These are phyloP conservation scores for Neostapfia colusana DNA, from an alignment of 176 grass and related monocot species.

Conservation along the genomic window DNA sequence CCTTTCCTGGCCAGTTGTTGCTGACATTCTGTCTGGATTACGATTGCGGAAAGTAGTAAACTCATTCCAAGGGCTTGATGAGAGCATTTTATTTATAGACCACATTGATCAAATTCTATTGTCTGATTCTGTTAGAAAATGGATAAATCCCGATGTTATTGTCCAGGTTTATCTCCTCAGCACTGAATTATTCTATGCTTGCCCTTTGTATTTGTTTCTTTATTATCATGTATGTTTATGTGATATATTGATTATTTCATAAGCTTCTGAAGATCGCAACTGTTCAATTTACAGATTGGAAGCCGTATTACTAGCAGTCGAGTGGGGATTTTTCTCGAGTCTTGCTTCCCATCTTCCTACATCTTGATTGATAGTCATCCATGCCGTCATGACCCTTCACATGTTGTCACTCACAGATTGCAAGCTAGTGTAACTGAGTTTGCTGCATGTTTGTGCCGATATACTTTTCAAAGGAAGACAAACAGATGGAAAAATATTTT, in stretches of 20 bases:
- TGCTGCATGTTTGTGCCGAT: slow-evolving; percentile 50
- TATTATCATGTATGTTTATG: not conserved
- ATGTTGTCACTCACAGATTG: slow-evolving; percentile 84
- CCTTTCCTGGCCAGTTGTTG: slow-evolving; percentile 83
- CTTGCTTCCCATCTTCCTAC: slow-evolving; percentile 72
- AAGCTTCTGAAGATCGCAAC: slow-evolving; percentile 32
- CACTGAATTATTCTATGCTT: slow-evolving; percentile 14
- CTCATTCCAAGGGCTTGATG: slow-evolving; percentile 46
- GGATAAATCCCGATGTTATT: slow-evolving; percentile 76
- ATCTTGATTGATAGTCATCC: slow-evolving; percentile 83
- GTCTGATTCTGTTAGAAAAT: slow-evolving; percentile 68
- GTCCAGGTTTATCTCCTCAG: slow-evolving; percentile 63
- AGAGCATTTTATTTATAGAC: slow-evolving; percentile 68
- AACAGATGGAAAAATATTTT: slow-evolving; percentile 64
- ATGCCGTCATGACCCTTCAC: slow-evolving; percentile 90
- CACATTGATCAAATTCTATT: slow-evolving; percentile 82
- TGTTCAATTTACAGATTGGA: slow-evolving; percentile 71
- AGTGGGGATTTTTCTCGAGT: slow-evolving; percentile 65
- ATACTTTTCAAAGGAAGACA: slow-evolving; percentile 51
- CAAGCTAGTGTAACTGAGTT: slow-evolving; percentile 75
- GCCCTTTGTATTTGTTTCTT: slow-evolving; percentile 3
- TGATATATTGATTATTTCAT: slow-evolving; percentile 19
- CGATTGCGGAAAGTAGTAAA: slow-evolving; percentile 65
- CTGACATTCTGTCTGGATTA: slow-evolving; percentile 85
- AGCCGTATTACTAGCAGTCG: slow-evolving; percentile 93